phyloP scores from a whole-genome alignment of 108 stramenopile genomes.

The Discostella pseudostelligera region DNA sequence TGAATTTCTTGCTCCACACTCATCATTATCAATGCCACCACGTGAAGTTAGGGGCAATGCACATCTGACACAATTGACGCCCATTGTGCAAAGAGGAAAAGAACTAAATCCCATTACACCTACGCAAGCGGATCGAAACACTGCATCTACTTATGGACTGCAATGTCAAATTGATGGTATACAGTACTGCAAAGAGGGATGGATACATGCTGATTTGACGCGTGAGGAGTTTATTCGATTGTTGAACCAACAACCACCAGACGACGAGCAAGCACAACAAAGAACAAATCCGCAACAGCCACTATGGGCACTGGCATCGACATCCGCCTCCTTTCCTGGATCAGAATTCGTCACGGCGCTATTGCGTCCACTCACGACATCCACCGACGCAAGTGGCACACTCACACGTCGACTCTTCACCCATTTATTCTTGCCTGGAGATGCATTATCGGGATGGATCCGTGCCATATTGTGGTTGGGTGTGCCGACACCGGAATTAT shows the following conservation, averaged over 20 bases:
- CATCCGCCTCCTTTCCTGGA: slow-evolving; percentile 48
- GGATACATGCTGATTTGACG: slow-evolving; percentile 76
- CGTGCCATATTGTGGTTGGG: slow-evolving; percentile 59
- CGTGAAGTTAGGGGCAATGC: neutral
- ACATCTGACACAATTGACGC: slow-evolving; percentile 8
- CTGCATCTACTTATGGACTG: slow-evolving; percentile 61
- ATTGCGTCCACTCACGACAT: slow-evolving; percentile 53
- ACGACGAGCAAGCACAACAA: no score
- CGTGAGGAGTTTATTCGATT: slow-evolving; percentile 60
- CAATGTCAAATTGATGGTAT: slow-evolving; percentile 72
- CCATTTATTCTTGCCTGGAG: slow-evolving; percentile 73
- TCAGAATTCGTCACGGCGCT: slow-evolving; percentile 63
- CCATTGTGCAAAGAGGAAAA: neutral
- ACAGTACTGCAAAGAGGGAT: slow-evolving; percentile 53
- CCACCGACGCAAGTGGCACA: slow-evolving; percentile 17
- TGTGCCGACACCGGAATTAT: slow-evolving; percentile 73
- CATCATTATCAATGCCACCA: neutral
- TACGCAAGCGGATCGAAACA: slow-evolving; percentile 53
- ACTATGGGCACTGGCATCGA: slow-evolving; percentile 69
- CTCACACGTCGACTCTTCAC: slow-evolving; percentile 71
- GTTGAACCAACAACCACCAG: neutral
- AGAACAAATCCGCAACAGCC: slow-evolving; percentile 20
- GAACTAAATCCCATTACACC: slow-evolving; percentile 53
- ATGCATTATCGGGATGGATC: slow-evolving; percentile 51
- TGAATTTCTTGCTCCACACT: slow-evolving; percentile 32